Conservation (phyloP, 2,329 filamentous ascomycete species). For the Orbilia blumenaviensis region DNA sequence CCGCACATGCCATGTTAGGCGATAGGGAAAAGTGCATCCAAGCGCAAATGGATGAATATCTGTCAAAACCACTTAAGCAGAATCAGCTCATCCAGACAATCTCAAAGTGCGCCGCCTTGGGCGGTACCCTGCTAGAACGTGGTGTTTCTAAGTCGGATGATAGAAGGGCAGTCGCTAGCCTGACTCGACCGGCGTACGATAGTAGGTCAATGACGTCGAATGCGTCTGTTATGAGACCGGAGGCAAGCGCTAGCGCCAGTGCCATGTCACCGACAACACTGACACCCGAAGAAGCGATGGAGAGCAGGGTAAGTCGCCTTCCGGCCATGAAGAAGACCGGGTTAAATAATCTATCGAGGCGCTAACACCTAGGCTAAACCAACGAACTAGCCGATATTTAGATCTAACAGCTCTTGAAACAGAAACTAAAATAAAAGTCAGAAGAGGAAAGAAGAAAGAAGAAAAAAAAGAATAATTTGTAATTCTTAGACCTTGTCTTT, state of each 20-base stretch:
- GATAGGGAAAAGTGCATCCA: slow-evolving; percentile 98
- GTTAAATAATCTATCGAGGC: slow-evolving; percentile 19
- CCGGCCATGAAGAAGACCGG: neutral
- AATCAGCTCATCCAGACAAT: slow-evolving; percentile 98
- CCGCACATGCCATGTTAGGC: slow-evolving; percentile 97
- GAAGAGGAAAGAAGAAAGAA: neutral
- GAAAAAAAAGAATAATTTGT: slow-evolving; percentile 19
- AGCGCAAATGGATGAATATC: slow-evolving; percentile 98
- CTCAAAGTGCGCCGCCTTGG: slow-evolving; percentile 92
- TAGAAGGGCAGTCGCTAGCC: slow-evolving; percentile 60
- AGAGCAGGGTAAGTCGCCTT: slow-evolving; percentile 39
- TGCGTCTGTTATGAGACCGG: slow-evolving; percentile 44
- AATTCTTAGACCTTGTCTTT: slow-evolving; percentile 25
- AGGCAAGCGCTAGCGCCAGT: slow-evolving; percentile 36
- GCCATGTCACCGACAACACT: slow-evolving; percentile 14
- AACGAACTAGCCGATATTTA: slow-evolving; percentile 42
- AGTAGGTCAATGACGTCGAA: slow-evolving; percentile 36
- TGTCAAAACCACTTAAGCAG: slow-evolving; percentile 95
- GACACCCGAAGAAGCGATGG: slow-evolving; percentile 32
- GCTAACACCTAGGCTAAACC: slow-evolving; percentile 20
- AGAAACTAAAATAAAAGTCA: slow-evolving; percentile 2
- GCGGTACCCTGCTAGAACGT: slow-evolving; percentile 81
- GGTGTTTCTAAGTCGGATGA: slow-evolving; percentile 59
- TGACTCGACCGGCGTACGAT: slow-evolving; percentile 56
- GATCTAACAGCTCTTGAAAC: slow-evolving; percentile 50